Evolutionary conservation across 768 basidiomycete genomes (phyloP), one percentile per base, ranked within the genome.

Genomic region (Leccinum incarnatum): DNA sequence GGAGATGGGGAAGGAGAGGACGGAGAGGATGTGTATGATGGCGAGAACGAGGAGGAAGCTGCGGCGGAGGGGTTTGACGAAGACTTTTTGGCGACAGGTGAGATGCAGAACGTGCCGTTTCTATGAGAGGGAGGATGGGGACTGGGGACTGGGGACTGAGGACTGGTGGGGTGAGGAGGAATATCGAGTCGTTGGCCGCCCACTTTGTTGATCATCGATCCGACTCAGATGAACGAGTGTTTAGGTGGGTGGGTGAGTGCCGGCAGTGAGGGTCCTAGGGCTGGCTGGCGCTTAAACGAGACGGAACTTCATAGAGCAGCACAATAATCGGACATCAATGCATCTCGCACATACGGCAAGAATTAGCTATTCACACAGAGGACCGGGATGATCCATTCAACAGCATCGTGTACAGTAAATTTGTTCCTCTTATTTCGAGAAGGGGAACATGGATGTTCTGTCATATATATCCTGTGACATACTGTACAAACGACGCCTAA

Each of bases 21-120:
- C n/a, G 67, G 67, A 2, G 72, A 72, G 6, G 73, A 71, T 27
- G 66, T 60, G 27, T 73, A 70, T 15, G 71, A 73, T 9, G 74
- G 69, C 7, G 79, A 81, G 55, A 80, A 83, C 48, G 83, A 82
- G 30, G 82, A 82, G 53, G 85, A 86, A 55, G 84, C 83, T 55
- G 87, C 81, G 23, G 88, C 90, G 63, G 85, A 86, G 57, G 85
- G 83, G 14, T 87, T 91, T 59, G 89, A 93, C 62, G 90, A 91
- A 65, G 89, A 91, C 70, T 71, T 93, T 61, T 73, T 89, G 57
- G 90, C 88, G 34, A 84, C 87, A 29, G 91, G 86, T 11, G 91
- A 94, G 77, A 93, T 91, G 90, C 84, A 83, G 78, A 86, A 83
- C 64, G 86, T 87, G 54, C 87, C 83, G 30, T 89, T 84, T 72